Evolutionary conservation across 768 basidiomycete species (phyloP).

Genomic region (Lactarius pseudohatsudake): DNA sequence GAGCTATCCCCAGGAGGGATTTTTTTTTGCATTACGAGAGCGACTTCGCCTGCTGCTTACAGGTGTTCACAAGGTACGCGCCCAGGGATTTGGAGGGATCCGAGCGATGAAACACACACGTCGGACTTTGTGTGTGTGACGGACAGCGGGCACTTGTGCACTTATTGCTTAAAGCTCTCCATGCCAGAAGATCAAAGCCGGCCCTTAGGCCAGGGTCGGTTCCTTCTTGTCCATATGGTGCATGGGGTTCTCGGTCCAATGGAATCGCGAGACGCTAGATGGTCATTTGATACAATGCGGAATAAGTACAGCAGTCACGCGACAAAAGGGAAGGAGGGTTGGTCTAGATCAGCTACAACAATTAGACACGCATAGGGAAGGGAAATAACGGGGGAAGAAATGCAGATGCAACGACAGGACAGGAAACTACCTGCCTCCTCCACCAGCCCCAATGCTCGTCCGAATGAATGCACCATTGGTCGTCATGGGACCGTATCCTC

Average conservation of each 20-base stretch:
- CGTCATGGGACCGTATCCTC: constrained; percentile 28
- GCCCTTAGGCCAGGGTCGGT: not conserved
- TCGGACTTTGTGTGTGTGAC: constrained; percentile 1
- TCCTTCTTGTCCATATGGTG: not conserved
- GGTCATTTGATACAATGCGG: constrained; percentile 33
- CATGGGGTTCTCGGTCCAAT: constrained; percentile 6
- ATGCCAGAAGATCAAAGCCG: not conserved
- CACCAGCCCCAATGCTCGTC: constrained; percentile 25
- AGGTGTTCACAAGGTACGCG: not conserved
- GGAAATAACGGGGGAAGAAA: constrained; percentile 12
- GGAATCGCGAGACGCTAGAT: constrained; percentile 3
- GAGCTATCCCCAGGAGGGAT: not conserved
- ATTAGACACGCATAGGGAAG: constrained; percentile 16
- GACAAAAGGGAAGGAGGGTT: not conserved
- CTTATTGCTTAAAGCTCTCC: not conserved
- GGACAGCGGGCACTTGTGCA: not conserved
- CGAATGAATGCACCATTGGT: constrained; percentile 29
- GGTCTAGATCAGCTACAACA: constrained; percentile 29
- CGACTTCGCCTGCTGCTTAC: not conserved
- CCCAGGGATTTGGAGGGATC: not conserved
- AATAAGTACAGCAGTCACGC: constrained; percentile 38
- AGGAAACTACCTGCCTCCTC: constrained; percentile 24
- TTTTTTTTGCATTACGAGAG: not conserved
- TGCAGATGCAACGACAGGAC: constrained; percentile 20
- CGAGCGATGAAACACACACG: not conserved